Evolutionary conservation across 768 basidiomycete species (phyloP), one percentile per base, ranked within the genome.

Genomic region (Russula sp.): DNA sequence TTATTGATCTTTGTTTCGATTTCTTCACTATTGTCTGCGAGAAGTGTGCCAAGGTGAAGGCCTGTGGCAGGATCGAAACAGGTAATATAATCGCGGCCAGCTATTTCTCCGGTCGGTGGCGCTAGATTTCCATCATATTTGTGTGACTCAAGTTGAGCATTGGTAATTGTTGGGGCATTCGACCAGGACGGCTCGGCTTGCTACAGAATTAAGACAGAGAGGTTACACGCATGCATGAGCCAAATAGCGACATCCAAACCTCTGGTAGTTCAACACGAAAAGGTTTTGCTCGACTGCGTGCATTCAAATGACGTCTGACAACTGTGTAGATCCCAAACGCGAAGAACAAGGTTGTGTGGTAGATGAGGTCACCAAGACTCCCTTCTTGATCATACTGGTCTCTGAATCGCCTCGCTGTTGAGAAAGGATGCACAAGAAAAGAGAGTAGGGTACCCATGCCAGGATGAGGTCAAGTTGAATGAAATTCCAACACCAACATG

Each of bases 51-150:
- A 53, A 97, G 78, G 68, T 95, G 93, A 43, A 88, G 78, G 22
- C 85, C 86, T 14, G 90, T 95, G 4, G 93, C 85, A 14, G 96
- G 96, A 73, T 98, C 96, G 68, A 84, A 98, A 70, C 87, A 86
- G 2, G 96, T 98, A 62, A 98, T 88, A 70, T 88, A 93, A 45
- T 83, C 78, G 49, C 82, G 76, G 43, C 77, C 78, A 1, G 75
- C 71, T 35, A 80, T 70, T 13, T 73, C 70, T 63, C 56, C 64
- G 47, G 79, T 69, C 1, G 77, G 70, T 3, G 86, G 84, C 41
- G 81, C 74, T 36, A 93, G 76, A 10, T 79, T 78, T 1, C 76
- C 72, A 64, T 83, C 77, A 7, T 75, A 74, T 43, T 80, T 71
- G 71, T 95, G 93, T 4, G 89, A 85, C 63, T 79, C 77, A 47